Evolutionary conservation across 2,329 filamentous ascomycete species (phyloP), one percentile per base, ranked within the genome.

Genomic region (Trichophyton schoenleinii): DNA sequence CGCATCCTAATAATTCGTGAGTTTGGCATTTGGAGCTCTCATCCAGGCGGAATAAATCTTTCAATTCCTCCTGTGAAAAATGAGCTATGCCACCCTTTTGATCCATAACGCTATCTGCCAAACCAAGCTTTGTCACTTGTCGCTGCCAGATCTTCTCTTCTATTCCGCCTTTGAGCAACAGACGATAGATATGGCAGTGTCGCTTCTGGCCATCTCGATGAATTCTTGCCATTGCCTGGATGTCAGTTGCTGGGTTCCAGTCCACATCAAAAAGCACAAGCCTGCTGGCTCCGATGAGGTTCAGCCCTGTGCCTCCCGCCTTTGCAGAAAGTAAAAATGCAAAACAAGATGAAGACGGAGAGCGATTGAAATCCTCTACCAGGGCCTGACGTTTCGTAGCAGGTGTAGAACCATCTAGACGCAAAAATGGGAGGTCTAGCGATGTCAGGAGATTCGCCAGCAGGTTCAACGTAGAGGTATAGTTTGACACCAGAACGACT

Each of bases 131-230:
- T 60, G 83, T 87, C 42, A 88, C 77, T 69, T 89, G 87, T 7
- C 87, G 78, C 70, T 89, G 86, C 73, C 83, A 89, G 62, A 89
- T 89, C 72, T 87, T 88, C 72, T 89, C 86, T 64, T 89, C 87
- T 18, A 89, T 75, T 3, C 82, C 84, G 7, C 86, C 86, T 62
- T 86, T 83, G 3, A 86, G 82, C 11, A 89, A 69, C 61, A 89
- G 78, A 4, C 87, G 79, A 67, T 89, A 89, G 62, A 89, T 87
- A 61, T 82, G 83, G 64, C 86, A 87, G 2, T 81, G 82, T 9
- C 78, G 74, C 69, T 85, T 87, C 69, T 89, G 87, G 0, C 87
- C 87, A 66, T 88, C 85, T 57, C 87, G 81, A 69, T 89, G 86
- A 55, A 89, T 86, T 13, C 87, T 83, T 11, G 86, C 87, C 85